phyloP scores from a whole-genome alignment of 805 yeast genomes.

The Barnettozyma pratensis region DNA sequence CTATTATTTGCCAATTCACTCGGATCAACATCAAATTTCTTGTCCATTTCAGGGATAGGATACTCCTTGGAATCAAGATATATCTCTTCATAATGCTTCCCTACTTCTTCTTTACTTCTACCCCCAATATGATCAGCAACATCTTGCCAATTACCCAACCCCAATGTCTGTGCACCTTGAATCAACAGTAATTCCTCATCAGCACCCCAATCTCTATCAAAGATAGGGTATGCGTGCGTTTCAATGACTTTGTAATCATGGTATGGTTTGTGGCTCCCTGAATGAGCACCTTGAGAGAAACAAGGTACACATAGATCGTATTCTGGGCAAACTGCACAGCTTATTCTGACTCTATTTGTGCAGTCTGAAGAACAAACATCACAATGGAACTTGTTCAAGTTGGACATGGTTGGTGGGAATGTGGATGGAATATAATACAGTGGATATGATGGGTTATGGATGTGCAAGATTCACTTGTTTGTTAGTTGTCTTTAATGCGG shows the following conservation, averaged over 20 bases:
- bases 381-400: slow-evolving; percentile 65
- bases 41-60: slow-evolving; percentile 85
- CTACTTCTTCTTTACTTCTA: slow-evolving; percentile 87
- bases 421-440: background rate
- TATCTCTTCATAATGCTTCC: slow-evolving; percentile 67
- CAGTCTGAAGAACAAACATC: slow-evolving; percentile 97
- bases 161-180: slow-evolving; percentile 88
- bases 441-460: too few relatives aligned
- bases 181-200: slow-evolving; percentile 88
- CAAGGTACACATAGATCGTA: slow-evolving; percentile 98
- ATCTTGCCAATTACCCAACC: slow-evolving; percentile 97
- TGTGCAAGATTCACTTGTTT: background rate
- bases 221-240: slow-evolving; percentile 91
- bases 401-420: slow-evolving; percentile 18
- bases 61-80: slow-evolving; percentile 68
- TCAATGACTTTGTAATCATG: slow-evolving; percentile 91
- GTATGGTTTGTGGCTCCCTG: slow-evolving; percentile 88
- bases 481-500: background rate
- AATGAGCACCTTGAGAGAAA: slow-evolving; percentile 74
- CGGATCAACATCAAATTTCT: slow-evolving; percentile 61
- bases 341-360: slow-evolving; percentile 82
- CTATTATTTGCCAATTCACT: slow-evolving; percentile 64
- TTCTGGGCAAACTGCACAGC: slow-evolving; percentile 90
- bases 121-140: slow-evolving; percentile 96
- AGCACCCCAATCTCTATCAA: slow-evolving; percentile 94